Conservation (phyloP, 176 grass and related monocot species). For the Urochloa ruziziensis region DNA sequence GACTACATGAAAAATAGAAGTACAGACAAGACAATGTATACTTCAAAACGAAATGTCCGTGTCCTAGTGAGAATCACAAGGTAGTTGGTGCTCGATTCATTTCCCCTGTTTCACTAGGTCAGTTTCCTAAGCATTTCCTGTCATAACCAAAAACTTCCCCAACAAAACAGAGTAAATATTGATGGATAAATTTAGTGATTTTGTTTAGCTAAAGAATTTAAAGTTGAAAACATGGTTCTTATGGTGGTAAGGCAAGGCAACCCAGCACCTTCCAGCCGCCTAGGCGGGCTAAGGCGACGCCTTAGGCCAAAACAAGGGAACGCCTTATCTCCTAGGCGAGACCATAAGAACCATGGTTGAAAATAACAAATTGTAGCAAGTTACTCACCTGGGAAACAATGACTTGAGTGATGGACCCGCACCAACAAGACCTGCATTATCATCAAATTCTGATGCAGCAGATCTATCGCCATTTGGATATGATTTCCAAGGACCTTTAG, state of each 20-base stretch:
- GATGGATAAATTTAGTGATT: neutral
- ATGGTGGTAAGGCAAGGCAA: no score
- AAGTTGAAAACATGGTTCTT: constrained; percentile 12
- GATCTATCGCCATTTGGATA: constrained; percentile 81
- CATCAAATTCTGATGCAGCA: constrained; percentile 56
- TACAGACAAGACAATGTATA: neutral
- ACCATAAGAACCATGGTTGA: no score
- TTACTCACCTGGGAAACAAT: constrained; percentile 80
- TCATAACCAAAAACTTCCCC: neutral
- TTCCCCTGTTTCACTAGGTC: neutral
- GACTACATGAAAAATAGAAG: neutral
- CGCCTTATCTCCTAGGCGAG: no score
- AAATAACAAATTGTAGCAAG: neutral
- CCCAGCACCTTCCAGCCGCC: no score
- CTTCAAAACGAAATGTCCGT: neutral
- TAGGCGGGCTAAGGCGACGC: no score
- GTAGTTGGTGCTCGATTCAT: neutral
- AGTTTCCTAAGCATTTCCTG: neutral
- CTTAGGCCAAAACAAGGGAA: no score
- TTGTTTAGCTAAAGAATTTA: constrained; percentile 1
- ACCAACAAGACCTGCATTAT: constrained; percentile 69
- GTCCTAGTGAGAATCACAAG: constrained; percentile 4
- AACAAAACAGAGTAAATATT: constrained; percentile 20
- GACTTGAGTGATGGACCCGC: constrained; percentile 84
- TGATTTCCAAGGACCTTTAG: constrained; percentile 79